Base-by-base conservation (phyloP, 352 stramenopile genomes). In the Phytophthora cactorum region DNA sequence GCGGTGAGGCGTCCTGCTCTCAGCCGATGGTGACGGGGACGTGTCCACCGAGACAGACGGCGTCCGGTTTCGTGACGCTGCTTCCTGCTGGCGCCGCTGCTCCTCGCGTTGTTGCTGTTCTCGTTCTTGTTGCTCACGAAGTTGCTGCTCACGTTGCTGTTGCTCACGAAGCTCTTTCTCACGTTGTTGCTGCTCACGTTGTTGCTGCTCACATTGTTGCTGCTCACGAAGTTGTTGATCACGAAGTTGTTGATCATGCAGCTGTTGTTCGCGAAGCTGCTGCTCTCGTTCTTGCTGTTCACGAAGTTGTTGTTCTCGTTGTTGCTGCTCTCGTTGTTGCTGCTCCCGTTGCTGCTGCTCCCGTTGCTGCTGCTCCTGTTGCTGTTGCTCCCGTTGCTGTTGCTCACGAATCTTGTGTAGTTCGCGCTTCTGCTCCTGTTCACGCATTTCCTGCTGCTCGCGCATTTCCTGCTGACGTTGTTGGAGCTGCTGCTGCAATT, bases 21-120 rank as follows among this genome's bases (percentile, higher is more conserved):
- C 61, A 12, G 44, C 58, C 10, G 47, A 49, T 22, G 71, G 43
- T 10, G 60, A 68, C 0, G 29, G 41, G 34, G 58, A 54, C 22
- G 68, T 60, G 45, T 84, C 78, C 17, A 77, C 63, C 9, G 64
- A 75, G 22, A 85, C 58, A 1, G 78, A 84, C 29, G 76, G 60
- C 5, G 75, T 81, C 17, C 69, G 53, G 15, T 70, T 72, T 49
- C 65, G 45, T 22, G 34, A 41, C 11, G 45, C 55, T 22, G 15
- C 10, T 45, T 76, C 69, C 5, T 79, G 54, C 43, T 76, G 57
- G 11, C 27, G 66, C n/a, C 39, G 34, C 27, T 57, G 36, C 22
- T 68, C 36, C 15, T 74, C 52, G 11, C 69, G 63, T 29, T 58
- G 67, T n/a, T 71, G 52, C 14, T 67, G 43, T 7, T 76, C 59